Evolutionary conservation across 495 filamentous ascomycete species (phyloP).

Genomic region (Neurospora sp.): DNA sequence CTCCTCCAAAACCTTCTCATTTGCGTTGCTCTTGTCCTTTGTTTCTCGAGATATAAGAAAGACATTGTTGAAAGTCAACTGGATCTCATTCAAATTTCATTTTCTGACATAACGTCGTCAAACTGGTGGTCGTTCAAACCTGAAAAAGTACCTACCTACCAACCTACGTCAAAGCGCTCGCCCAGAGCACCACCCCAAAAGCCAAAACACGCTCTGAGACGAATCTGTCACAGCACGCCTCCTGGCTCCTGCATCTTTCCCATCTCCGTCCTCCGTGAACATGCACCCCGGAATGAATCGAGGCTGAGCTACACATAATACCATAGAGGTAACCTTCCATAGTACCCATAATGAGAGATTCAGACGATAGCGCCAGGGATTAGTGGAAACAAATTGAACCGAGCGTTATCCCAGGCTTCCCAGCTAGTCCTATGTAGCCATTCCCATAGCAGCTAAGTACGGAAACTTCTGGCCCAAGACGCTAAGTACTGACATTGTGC

Average conservation of each 20-base stretch:
- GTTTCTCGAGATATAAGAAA: not conserved
- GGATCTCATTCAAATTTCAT: not conserved
- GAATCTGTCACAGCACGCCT: constrained; percentile 34
- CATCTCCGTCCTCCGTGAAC: constrained; percentile 14
- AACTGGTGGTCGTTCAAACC: not conserved
- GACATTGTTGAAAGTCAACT: not conserved
- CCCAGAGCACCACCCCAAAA: constrained; percentile 9
- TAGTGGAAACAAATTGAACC: not conserved
- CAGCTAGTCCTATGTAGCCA: not conserved
- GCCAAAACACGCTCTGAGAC: constrained; percentile 42
- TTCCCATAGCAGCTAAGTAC: not conserved
- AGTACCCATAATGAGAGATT: not conserved
- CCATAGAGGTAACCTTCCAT: not conserved
- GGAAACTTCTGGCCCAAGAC: not conserved
- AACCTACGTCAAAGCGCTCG: not conserved
- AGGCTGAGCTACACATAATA: not conserved
- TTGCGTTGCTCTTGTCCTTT: not conserved
- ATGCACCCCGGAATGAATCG: not conserved
- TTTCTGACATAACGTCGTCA: not conserved
- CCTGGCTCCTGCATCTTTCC: constrained; percentile 14
- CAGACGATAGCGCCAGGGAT: not conserved
- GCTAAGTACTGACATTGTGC: not conserved
- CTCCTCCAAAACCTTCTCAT: not conserved
- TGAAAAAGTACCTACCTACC: not conserved
- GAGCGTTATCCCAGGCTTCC: not conserved